Evolutionary conservation across 2,329 filamentous ascomycete species (phyloP).

Genomic region (Alternaria sp.): DNA sequence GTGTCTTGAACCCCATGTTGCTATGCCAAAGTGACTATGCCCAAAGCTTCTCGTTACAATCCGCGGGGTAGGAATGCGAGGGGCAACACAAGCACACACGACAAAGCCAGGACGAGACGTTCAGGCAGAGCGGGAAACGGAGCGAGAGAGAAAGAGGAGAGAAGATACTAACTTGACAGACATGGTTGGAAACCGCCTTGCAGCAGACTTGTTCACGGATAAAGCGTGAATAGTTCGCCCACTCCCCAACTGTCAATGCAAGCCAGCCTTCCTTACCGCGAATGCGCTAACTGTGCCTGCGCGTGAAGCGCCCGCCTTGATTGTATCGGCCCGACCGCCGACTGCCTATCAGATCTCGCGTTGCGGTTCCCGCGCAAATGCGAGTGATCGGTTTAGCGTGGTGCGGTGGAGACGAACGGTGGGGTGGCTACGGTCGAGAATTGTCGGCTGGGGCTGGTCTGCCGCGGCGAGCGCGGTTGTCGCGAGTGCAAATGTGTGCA

Average conservation of each 20-base stretch:
- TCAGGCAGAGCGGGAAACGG: neutral
- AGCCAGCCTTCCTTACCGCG: conserved; percentile 19
- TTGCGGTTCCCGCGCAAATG: conserved; percentile 25
- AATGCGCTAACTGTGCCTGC: conserved; percentile 14
- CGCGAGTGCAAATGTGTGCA: conserved; percentile 5
- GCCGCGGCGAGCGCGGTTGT: conserved; percentile 28
- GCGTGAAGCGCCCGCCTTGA: conserved; percentile 26
- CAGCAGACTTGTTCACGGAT: conserved; percentile 28
- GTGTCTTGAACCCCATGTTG: conserved; percentile 10
- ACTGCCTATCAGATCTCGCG: conserved; percentile 28
- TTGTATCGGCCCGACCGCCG: conserved; percentile 25
- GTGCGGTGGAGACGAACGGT: conserved; percentile 24
- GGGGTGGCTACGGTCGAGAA: conserved; percentile 10
- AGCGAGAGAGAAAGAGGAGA: conserved; percentile 7
- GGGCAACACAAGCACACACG: neutral
- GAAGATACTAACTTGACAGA: conserved; percentile 49
- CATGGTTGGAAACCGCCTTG: conserved; percentile 34
- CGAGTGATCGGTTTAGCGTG: conserved; percentile 30
- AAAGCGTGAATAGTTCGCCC: conserved; percentile 28
- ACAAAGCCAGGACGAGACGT: neutral
- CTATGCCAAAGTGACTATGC: neutral
- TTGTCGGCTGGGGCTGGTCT: conserved; percentile 11
- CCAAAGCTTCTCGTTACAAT: conserved; percentile 9
- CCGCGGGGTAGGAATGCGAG: conserved; percentile 14
- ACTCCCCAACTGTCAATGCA: conserved; percentile 24